Base-by-base conservation (phyloP, 2,329 filamentous ascomycete genomes). In the Cladosporium colombiae region DNA sequence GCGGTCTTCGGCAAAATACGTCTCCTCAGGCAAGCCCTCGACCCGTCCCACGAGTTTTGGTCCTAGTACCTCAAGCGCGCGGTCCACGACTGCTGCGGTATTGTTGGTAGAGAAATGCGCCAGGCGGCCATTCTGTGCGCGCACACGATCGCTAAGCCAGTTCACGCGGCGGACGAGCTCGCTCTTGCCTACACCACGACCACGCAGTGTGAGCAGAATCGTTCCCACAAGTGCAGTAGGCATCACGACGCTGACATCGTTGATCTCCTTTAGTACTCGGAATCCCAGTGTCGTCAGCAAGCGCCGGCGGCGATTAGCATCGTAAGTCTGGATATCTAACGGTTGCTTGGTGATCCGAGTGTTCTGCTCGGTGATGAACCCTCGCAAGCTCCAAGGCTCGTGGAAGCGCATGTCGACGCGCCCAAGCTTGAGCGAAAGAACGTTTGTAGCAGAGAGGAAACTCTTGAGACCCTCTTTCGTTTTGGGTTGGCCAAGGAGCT, bases 181-280 rank as follows among this genome's bases (percentile, higher is more conserved):
- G 0, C 87, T 82, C 74, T 93, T 93, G 27, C 95, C 94, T 0
- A 98, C 93, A 23, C 95, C 95, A 58, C 95, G 89, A 0, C 95
- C 95, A 74, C 95, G 87, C 4, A 99, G 85, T 0, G 95, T 99
- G 16, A 99, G 83, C 0, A 99, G 83, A 0, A 98, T 91, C 0
- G 95, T 99, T 6, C 95, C 95, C 29, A 99, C 96, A 52, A 99
- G 84, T 0, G 95, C 94, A 0, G 95, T 98, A 0, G 95, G 95
- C 95, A 99, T 99, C 57, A 99, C 92, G 0, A 99, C 95, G 0
- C 93, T 97, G 2, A 97, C 94, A 37, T 90, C 88, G 75, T 99
- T 99, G 80, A 99, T 99, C 73, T 99, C 92, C 0, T 91, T 90
- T 2, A 99, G 83, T 0, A 98, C 93, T 72, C 91, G 91, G 80